phyloP scores from a whole-genome alignment of 148 eudicot species.

The Camellia lanceoleosa region DNA sequence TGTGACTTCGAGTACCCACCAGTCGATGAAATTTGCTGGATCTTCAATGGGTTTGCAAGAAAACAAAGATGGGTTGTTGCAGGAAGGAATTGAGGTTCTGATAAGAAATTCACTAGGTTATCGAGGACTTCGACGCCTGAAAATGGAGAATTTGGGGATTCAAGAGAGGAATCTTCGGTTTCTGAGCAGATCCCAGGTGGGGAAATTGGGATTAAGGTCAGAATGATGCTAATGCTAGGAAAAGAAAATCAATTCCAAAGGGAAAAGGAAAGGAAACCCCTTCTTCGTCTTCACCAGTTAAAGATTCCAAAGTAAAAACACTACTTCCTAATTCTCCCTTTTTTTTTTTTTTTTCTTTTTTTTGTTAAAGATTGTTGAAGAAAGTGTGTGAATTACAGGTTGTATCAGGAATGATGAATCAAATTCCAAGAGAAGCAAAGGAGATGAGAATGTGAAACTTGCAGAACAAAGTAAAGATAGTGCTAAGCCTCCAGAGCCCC shows the following conservation, averaged over 20 bases:
- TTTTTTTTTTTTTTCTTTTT: background rate
- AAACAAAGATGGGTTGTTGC: background rate
- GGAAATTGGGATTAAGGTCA: slow-evolving; percentile 34
- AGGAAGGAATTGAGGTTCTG: slow-evolving; percentile 13
- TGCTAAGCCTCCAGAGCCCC: slow-evolving; percentile 43
- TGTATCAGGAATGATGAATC: slow-evolving; percentile 34
- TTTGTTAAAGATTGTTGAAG: background rate
- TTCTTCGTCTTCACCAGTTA: slow-evolving; percentile 14
- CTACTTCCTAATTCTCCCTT: too few species aligned
- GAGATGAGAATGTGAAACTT: slow-evolving; percentile 12
- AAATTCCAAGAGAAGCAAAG: slow-evolving; percentile 42
- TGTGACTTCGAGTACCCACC: slow-evolving; percentile 20
- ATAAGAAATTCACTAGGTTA: slow-evolving; percentile 17
- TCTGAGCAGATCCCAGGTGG: slow-evolving; percentile 74
- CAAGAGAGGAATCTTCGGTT: slow-evolving; percentile 70
- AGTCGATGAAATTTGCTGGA: slow-evolving; percentile 11
- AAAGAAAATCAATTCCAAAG: slow-evolving; percentile 62
- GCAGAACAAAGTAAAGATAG: slow-evolving; percentile 28
- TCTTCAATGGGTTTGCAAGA: slow-evolving; percentile 13
- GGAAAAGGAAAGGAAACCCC: slow-evolving; percentile 46
- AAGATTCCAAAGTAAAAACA: slow-evolving; percentile 34
- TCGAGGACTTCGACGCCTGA: slow-evolving; percentile 22
- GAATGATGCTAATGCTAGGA: slow-evolving; percentile 48
- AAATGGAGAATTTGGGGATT: slow-evolving; percentile 42
- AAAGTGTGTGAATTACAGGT: slow-evolving; percentile 16